Base-by-base conservation (phyloP, 805 yeast genomes). In the Zygotorulaspora chibaensis region DNA sequence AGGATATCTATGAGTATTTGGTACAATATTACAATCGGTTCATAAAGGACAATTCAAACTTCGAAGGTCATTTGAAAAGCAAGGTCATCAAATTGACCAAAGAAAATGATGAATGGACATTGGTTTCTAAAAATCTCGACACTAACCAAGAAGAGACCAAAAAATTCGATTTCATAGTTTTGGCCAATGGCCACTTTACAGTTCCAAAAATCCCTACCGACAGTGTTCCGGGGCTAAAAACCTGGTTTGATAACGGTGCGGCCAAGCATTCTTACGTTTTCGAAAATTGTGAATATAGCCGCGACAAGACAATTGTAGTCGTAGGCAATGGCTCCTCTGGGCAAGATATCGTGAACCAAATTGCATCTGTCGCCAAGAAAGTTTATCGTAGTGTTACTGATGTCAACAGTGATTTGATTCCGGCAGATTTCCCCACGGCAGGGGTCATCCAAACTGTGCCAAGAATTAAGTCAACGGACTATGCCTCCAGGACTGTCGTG, bases 1-100 rank as follows among this genome's bases (percentile, higher is more conserved):
- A 62, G 1, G 83, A 83, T 40, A 89, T 89, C 7, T 69, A 73
- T 36, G 57, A 73, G 20, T 89, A 89, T 61, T 61, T 89, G 48
- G 66, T 72, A 37, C 52, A 66, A n/a, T 88, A 84, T 57, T 67
- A 79, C 28, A 61, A 68, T 20, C 39, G 25, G 5, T 59, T 56
- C 35, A 50, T 62, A 33, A 49, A 47, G 35, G 61, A 65, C 9
- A 57, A 56, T 7, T 38, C 51, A 2, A 63, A 67, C 30, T 50
- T 62, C 40, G 55, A 59, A 59, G 60, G 51, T 58, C 70, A 53
- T 37, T 46, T 56, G 28, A 44, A 45, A 8, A 47, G 54, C 11
- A 56, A 57, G 16, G 65, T 69, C 5, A 45, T 47, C 8, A 33
- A 38, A 46, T 51, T 58, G 35, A 38, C 46, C 15, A 54, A 55